Evolutionary conservation across 768 basidiomycete species (phyloP), one percentile per base, ranked within the genome.

Genomic region (Hydnomerulius pinastri): DNA sequence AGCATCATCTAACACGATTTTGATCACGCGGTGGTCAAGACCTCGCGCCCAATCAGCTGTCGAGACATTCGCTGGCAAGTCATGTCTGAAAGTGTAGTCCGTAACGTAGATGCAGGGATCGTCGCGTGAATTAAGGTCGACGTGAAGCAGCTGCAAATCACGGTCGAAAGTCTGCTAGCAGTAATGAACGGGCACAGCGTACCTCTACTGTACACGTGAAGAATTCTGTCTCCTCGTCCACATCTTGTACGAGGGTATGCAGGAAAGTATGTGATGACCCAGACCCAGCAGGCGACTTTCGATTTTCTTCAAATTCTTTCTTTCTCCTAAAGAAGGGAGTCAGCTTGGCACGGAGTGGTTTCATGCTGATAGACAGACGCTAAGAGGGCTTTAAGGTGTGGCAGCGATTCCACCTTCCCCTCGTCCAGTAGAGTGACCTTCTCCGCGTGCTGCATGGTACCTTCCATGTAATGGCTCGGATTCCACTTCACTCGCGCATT

Each of bases 141-240:
- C 52, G 51, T 76, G 72, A 4, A 87, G 65, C 28, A 85, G 62
- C 85, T 86, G 48, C 12, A 45, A 27, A 23, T 25, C 36, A 46
- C 20, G 32, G 12, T 32, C 53, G 18, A 37, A 42, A 10, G 44
- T 29, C 9, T 21, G 15, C n/a, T n/a, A 24, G 25, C 18, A n/a
- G 5, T 20, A 43, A n/a, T 17, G 27, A 28, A 13, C 29, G 41
- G 10, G 24, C 32, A 54, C 38, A 11, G 17, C 57, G 35, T 61
- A 85, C 85, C 76, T 86, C 81, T 32, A 83, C 81, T 12, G 78
- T 72, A 54, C 82, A 85, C 40, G 76, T 75, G 52, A 85, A 77
- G 51, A 79, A 76, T 25, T 55, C 61, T 1, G 71, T 69, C 29
- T 71, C 73, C 29, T 63, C 59, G 13, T 69, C 69, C 5, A 71